phyloP scores from a whole-genome alignment of 129 eudicot genomes.

The Sambucus nigra region DNA sequence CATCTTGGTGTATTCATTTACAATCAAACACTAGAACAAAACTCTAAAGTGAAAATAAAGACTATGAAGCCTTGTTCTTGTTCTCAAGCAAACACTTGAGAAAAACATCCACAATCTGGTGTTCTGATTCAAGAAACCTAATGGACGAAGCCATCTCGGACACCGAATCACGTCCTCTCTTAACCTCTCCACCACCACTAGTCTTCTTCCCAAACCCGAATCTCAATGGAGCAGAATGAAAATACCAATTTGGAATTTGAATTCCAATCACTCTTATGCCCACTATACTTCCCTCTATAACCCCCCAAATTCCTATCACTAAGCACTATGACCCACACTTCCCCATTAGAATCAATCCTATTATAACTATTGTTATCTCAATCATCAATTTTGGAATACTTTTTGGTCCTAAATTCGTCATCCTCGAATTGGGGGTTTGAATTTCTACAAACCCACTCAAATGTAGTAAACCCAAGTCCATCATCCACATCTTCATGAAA shows the following conservation, averaged over 20 bases:
- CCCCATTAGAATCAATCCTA: constrained; percentile 23
- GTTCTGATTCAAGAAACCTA: constrained; percentile 53
- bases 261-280: constrained; percentile 18
- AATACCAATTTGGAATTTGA: constrained; percentile 14
- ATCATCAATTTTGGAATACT: constrained; percentile 6
- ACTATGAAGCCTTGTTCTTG: constrained; percentile 19
- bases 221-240: too few relatives aligned
- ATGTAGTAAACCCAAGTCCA: constrained; percentile 7
- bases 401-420: constrained; percentile 6
- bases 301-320: constrained; percentile 20
- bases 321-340: constrained; percentile 31
- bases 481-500: constrained; percentile 19
- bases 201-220: constrained; percentile 17
- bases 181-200: constrained; percentile 14
- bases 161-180: constrained; percentile 28
- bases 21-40: background rate
- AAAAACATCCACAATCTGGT: constrained; percentile 65
- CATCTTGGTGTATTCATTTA: too few relatives aligned
- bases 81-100: constrained; percentile 50
- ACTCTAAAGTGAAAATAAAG: background rate
- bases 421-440: background rate
- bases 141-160: constrained; percentile 57
- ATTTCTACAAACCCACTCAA: background rate
- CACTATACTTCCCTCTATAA: constrained; percentile 21
- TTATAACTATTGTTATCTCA: too few relatives aligned